These are phyloP conservation scores for Whalleya microplaca DNA, from an alignment of 2,329 filamentous ascomycete genomes.

Conservation along the genomic window DNA sequence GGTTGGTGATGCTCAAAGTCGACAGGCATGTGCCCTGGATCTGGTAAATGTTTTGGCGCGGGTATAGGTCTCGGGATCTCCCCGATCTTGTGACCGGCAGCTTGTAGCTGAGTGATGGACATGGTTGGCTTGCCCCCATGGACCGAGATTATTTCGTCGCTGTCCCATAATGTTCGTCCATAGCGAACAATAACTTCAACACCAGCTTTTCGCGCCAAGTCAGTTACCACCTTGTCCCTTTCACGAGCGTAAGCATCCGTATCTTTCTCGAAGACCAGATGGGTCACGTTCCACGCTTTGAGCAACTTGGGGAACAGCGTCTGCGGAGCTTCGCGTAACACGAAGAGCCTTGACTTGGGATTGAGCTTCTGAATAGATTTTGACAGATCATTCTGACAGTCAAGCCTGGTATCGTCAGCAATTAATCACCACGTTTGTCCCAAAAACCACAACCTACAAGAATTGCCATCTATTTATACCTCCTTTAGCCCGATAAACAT, in stretches of 20 bases:
- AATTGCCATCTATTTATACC: constrained; percentile 78
- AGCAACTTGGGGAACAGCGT: constrained; percentile 74
- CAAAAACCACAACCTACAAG: constrained; percentile 47
- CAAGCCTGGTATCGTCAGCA: constrained; percentile 51
- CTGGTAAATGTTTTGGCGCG: constrained; percentile 61
- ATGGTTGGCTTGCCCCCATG: constrained; percentile 74
- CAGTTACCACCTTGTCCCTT: constrained; percentile 62
- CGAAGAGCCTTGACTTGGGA: constrained; percentile 69
- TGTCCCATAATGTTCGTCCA: constrained; percentile 75
- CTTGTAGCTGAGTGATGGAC: constrained; percentile 70
- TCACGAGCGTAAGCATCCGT: constrained; percentile 73
- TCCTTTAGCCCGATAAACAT: constrained; percentile 72
- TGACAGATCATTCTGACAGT: constrained; percentile 74
- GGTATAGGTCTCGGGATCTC: constrained; percentile 63
- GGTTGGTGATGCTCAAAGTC: constrained; percentile 61
- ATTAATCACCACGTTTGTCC: background rate
- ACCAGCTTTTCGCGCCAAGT: constrained; percentile 65
- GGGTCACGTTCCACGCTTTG: constrained; percentile 73
- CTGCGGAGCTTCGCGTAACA: constrained; percentile 73
- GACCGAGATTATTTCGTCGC: constrained; percentile 67
- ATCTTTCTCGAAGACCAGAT: constrained; percentile 79
- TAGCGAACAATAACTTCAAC: constrained; percentile 67
- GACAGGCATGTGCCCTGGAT: constrained; percentile 66
- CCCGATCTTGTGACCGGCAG: constrained; percentile 66
- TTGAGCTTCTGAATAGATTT: constrained; percentile 67